A percentile compares a stretch with the other conserved stretches of the same genome.
Evolutionary conservation across 2,329 filamentous ascomycete species (phyloP).

Genomic region (Neonectria neomacrospora): DNA sequence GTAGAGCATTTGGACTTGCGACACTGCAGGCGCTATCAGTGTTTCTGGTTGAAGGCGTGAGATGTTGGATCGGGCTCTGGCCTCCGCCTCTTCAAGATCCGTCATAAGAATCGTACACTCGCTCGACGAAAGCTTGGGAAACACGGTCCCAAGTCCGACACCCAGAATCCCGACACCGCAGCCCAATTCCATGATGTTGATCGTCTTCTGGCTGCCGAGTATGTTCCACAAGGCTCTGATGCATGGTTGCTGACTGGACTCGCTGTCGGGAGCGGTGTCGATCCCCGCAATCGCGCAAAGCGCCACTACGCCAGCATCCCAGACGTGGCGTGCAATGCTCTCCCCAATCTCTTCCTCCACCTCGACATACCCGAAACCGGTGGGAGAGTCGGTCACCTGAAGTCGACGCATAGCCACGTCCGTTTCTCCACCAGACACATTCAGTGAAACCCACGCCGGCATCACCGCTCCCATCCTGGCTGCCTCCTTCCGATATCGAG

Average conservation of each 20-base stretch:
- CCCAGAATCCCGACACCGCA: conserved; percentile 68
- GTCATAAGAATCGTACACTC: conserved; percentile 61
- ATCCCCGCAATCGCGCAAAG: conserved; percentile 48
- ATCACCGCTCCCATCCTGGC: conserved; percentile 53
- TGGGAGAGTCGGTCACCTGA: conserved; percentile 37
- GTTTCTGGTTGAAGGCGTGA: conserved; percentile 38
- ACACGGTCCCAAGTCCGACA: conserved; percentile 57
- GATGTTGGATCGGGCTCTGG: conserved; percentile 61
- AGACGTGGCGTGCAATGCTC: conserved; percentile 69
- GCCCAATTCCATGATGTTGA: conserved; percentile 65
- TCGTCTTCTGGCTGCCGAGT: conserved; percentile 39
- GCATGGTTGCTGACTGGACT: conserved; percentile 42
- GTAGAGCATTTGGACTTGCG: conserved; percentile 53
- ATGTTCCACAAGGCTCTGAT: conserved; percentile 48
- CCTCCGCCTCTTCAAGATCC: conserved; percentile 65
- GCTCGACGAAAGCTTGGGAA: conserved; percentile 40
- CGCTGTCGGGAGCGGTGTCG: conserved; percentile 42
- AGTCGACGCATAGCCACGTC: conserved; percentile 48
- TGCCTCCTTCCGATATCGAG: conserved; percentile 33
- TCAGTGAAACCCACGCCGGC: conserved; percentile 55
- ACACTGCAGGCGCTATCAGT: conserved; percentile 28
- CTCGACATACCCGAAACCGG: conserved; percentile 48
- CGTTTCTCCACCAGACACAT: conserved; percentile 33
- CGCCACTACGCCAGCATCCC: conserved; percentile 66
- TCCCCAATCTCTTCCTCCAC: conserved; percentile 69